Conservation (phyloP, 352 stramenopile genomes). For the Globisporangium lucens region DNA sequence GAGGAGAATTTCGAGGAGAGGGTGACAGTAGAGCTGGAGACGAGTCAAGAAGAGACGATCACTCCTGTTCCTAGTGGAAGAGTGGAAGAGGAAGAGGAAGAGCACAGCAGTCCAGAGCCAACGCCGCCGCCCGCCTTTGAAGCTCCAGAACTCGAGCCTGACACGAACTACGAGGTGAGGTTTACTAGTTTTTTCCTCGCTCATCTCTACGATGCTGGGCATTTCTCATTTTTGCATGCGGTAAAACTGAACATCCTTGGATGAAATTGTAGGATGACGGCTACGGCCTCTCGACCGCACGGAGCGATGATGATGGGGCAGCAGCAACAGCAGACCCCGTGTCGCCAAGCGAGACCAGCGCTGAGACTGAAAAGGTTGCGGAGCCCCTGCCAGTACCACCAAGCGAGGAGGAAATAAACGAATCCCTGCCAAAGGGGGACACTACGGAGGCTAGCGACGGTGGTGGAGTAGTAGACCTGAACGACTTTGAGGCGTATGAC, state of each 20-base stretch:
- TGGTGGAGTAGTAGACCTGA: conserved; percentile 2
- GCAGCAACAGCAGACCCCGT: not conserved
- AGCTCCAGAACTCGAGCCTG: not conserved
- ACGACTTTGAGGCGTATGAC: conserved; percentile 26
- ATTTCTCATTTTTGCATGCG: not conserved
- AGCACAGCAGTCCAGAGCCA: not conserved
- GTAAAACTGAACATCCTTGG: not conserved
- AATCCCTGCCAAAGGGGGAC: not conserved
- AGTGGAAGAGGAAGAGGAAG: not conserved
- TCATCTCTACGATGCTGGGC: not conserved
- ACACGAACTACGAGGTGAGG: not conserved
- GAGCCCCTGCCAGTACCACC: not conserved
- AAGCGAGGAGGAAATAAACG: not conserved
- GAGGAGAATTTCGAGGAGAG: not conserved
- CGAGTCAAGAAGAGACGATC: not conserved
- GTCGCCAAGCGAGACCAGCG: not conserved
- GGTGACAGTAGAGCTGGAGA: not conserved
- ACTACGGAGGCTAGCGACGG: not conserved
- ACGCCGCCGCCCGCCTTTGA: not conserved
- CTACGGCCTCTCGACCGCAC: not conserved
- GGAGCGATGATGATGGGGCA: not conserved
- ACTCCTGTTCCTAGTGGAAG: not conserved
- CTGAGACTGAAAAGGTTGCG: not conserved
- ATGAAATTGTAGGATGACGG: not conserved
- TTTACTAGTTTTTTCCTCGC: not conserved